Evolutionary conservation across 768 basidiomycete species (phyloP), one percentile per base, ranked within the genome.

Genomic region (Auriscalpium orientale): DNA sequence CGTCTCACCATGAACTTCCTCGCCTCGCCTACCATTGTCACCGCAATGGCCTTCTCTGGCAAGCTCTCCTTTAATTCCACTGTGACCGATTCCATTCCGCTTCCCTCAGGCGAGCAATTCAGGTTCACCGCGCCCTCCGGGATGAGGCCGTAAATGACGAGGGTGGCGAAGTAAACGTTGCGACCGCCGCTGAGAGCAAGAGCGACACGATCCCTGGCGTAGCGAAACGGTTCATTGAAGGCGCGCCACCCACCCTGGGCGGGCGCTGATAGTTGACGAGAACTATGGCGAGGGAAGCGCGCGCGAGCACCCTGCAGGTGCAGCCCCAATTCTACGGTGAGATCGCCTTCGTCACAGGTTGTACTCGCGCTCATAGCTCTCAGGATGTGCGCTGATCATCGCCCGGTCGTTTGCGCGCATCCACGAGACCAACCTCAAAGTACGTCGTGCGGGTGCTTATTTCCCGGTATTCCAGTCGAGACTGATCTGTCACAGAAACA

Each of bases 211-310:
- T 98, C 61, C 97, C 97, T 8, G 80, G 81, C 55, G 78, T 97
- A 2, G 95, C 94, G 44, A 95, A 98, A 76, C 83, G 81, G 18
- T 86, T 95, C n/a, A n/a, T n/a, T n/a, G 68, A 95, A 91, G 69
- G 77, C 84, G 20, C 78, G 87, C 54, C 74, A 77, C 20, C 88
- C 95, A 72, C 89, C 94, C 0, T 99, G 95, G 94, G n/a, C n/a
- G n/a, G 74, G 87, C 94, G 56, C 70, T 98, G 47, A 73, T 99
- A 35, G 95, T 98, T 1, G 95, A 97, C 65, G 95, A 98, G 9
- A 97, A 95, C 67, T 95, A 98, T 67, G 97, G 97, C 2, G 97
- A 99, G 70, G 97, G 97, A 33, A 95, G 91, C 64, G 97, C 97
- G 8, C 83, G 97, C 54, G 97, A 99, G 71, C 97, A 99, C 69